Conservation (phyloP, 495 filamentous ascomycete genomes). For the Lasiosphaeria ovina region DNA sequence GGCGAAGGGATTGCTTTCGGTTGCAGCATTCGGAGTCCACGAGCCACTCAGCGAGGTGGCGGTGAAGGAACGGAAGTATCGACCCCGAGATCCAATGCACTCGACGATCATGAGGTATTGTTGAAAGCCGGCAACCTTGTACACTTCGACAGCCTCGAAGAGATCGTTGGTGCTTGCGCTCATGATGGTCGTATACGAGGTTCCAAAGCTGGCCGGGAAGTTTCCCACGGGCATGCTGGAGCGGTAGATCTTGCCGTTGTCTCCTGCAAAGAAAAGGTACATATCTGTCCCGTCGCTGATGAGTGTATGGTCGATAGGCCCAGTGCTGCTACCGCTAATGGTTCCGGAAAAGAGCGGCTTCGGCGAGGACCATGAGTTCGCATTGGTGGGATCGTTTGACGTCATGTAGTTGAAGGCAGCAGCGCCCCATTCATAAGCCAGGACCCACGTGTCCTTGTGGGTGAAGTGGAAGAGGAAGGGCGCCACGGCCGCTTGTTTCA, state of each 20-base stretch:
- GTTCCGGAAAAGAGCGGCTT: slow-evolving; percentile 55
- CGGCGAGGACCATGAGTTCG: slow-evolving; percentile 53
- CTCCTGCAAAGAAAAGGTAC: slow-evolving; percentile 65
- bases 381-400: slow-evolving; percentile 54
- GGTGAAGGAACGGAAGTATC: slow-evolving; percentile 66
- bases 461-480: slow-evolving; percentile 61
- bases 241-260: slow-evolving; percentile 65
- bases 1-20: slow-evolving; percentile 56
- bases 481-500: slow-evolving; percentile 52
- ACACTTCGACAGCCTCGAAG: slow-evolving; percentile 64
- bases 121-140: slow-evolving; percentile 53
- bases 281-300: slow-evolving; percentile 58
- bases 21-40: slow-evolving; percentile 54
- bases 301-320: slow-evolving; percentile 58
- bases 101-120: slow-evolving; percentile 65
- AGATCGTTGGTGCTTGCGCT: slow-evolving; percentile 53
- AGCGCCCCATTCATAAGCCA: slow-evolving; percentile 61
- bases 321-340: slow-evolving; percentile 48
- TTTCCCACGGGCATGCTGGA: slow-evolving; percentile 55
- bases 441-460: slow-evolving; percentile 59
- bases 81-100: slow-evolving; percentile 52
- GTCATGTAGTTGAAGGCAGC: slow-evolving; percentile 59
- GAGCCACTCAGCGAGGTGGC: slow-evolving; percentile 49
- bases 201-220: slow-evolving; percentile 61
- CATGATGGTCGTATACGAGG: slow-evolving; percentile 44